Evolutionary conservation across 2,329 filamentous ascomycete species (phyloP).

Genomic region (Chrysoporthe puriensis): DNA sequence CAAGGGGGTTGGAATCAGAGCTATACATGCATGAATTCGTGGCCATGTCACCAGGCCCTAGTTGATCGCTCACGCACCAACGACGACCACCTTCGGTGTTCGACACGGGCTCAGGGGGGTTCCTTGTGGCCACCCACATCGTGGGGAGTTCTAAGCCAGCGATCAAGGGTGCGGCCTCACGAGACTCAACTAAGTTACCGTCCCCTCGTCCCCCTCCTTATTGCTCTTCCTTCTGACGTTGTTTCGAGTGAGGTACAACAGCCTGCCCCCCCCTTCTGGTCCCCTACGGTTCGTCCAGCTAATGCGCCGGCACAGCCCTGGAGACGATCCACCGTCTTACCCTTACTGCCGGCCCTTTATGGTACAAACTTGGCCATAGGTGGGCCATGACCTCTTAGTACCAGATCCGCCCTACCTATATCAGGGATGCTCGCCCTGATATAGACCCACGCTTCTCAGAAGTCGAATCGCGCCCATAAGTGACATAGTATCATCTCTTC

Average conservation of each 20-base stretch:
- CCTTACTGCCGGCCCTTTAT: conserved; percentile 21
- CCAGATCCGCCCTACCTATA: conserved; percentile 27
- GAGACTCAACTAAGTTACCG: conserved; percentile 21
- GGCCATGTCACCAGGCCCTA: conserved; percentile 44
- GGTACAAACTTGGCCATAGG: conserved; percentile 9
- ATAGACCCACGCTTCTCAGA: conserved; percentile 22
- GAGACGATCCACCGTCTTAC: conserved; percentile 22
- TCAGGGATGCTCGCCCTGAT: conserved; percentile 20
- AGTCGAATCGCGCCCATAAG: conserved; percentile 21
- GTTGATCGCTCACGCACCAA: conserved; percentile 43
- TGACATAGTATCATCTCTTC: conserved; percentile 22
- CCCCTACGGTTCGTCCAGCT: conserved; percentile 26
- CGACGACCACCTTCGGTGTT: conserved; percentile 33
- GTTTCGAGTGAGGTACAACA: conserved; percentile 25
- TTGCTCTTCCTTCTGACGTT: conserved; percentile 24
- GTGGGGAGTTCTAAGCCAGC: conserved; percentile 21
- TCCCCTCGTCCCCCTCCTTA: conserved; percentile 14
- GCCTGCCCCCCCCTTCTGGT: conserved; percentile 17
- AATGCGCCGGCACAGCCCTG: conserved; percentile 26
- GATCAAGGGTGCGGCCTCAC: conserved; percentile 25
- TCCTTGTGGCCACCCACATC: conserved; percentile 22
- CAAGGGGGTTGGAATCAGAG: conserved; percentile 17
- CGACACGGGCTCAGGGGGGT: conserved; percentile 21
- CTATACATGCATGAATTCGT: conserved; percentile 50
- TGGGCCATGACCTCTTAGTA: conserved; percentile 21